Evolutionary conservation across 2,329 filamentous ascomycete genomes (phyloP).

Genomic region (Diaporthe sp.): DNA sequence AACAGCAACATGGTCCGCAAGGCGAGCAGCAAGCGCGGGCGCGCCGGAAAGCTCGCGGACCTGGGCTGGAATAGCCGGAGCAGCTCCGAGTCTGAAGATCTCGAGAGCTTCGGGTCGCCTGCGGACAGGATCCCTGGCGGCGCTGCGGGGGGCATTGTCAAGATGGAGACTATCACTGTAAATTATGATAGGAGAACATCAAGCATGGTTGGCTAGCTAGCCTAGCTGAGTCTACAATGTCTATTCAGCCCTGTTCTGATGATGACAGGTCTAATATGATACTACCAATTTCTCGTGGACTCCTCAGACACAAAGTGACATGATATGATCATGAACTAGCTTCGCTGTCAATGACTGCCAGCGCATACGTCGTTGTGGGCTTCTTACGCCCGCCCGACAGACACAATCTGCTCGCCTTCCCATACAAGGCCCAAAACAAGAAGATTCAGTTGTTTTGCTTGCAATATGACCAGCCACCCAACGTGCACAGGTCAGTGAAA

Average conservation of each 20-base stretch:
- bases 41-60: slow-evolving; percentile 11
- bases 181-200: slow-evolving; percentile 12
- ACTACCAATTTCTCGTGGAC: too few relatives aligned
- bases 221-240: not conserved
- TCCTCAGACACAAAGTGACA: not conserved
- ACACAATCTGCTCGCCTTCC: too few relatives aligned
- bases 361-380: too few relatives aligned
- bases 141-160: not conserved
- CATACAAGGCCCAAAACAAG: too few relatives aligned
- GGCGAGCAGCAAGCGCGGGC: slow-evolving; percentile 22
- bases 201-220: slow-evolving; percentile 14
- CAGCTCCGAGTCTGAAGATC: slow-evolving; percentile 27
- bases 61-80: slow-evolving; percentile 17
- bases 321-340: too few relatives aligned
- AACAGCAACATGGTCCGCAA: slow-evolving; percentile 24
- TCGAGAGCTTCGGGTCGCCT: not conserved
- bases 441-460: too few relatives aligned
- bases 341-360: too few relatives aligned
- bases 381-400: too few relatives aligned
- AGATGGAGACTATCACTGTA: slow-evolving; percentile 31
- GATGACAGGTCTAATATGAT: not conserved
- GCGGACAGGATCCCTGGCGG: not conserved
- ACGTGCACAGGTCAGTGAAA: too few relatives aligned
- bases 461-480: too few relatives aligned
- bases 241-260: not conserved